phyloP scores from a whole-genome alignment of 495 filamentous ascomycete genomes.

The Penicillium silybi region DNA sequence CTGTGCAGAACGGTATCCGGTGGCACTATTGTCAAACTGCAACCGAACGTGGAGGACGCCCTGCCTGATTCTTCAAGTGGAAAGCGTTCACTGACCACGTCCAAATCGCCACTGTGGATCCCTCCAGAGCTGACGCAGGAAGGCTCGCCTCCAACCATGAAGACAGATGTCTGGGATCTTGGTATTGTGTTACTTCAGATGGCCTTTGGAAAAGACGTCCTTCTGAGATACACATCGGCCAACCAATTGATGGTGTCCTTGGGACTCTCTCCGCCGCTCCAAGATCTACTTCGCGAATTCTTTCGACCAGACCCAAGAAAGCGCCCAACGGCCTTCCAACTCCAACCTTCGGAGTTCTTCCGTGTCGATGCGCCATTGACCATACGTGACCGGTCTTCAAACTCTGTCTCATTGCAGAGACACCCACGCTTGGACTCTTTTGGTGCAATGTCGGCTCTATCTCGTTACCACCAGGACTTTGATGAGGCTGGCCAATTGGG shows the following conservation, averaged over 20 bases:
- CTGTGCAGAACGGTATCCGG: conserved; percentile 45
- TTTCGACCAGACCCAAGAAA: conserved; percentile 82
- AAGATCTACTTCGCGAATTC: conserved; percentile 74
- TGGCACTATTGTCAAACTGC: conserved; percentile 43
- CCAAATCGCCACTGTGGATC: conserved; percentile 76
- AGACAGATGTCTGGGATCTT: conserved; percentile 92
- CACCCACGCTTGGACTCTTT: conserved; percentile 48
- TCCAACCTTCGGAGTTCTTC: conserved; percentile 84
- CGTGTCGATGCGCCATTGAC: conserved; percentile 52
- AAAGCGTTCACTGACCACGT: conserved; percentile 49
- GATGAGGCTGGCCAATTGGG: conserved; percentile 84
- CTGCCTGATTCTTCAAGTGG: conserved; percentile 27
- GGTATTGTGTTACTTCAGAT: conserved; percentile 89
- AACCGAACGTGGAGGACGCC: conserved; percentile 40
- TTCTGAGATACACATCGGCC: conserved; percentile 75
- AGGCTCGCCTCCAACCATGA: conserved; percentile 61
- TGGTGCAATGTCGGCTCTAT: conserved; percentile 42
- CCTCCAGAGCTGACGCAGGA: conserved; percentile 71
- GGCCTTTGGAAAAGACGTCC: conserved; percentile 78
- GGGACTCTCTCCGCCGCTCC: conserved; percentile 67
- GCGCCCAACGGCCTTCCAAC: conserved; percentile 81
- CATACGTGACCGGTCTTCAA: conserved; percentile 33
- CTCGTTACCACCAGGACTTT: conserved; percentile 83
- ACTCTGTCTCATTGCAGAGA: conserved; percentile 37
- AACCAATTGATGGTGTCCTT: conserved; percentile 57